phyloP scores from a whole-genome alignment of 345 rosid genomes.

The Melaleuca quinquenervia region DNA sequence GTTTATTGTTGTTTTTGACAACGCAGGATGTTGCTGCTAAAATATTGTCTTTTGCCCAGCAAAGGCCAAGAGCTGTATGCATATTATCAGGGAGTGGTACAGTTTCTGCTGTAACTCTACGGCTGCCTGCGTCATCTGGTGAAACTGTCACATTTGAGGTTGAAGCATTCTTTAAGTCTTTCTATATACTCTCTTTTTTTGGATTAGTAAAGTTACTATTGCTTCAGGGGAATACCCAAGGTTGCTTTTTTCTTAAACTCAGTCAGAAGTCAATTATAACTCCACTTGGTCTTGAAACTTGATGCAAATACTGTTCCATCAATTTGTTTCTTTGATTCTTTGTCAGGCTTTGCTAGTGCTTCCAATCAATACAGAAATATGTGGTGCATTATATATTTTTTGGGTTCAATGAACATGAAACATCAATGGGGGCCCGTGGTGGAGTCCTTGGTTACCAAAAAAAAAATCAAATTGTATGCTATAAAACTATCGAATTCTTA shows the following conservation, averaged over 20 bases:
- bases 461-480: background rate
- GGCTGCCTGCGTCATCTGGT: constrained; percentile 60
- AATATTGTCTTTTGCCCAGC: constrained; percentile 72
- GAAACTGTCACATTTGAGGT: constrained; percentile 72
- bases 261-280: background rate
- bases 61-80: constrained; percentile 87
- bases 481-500: background rate
- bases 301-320: background rate
- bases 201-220: background rate
- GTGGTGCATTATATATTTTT: background rate
- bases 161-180: constrained; percentile 11
- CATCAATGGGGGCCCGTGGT: no score
- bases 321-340: background rate
- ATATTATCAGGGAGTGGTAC: constrained; percentile 90
- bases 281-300: background rate
- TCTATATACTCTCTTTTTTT: background rate
- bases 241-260: background rate
- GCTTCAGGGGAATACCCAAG: background rate
- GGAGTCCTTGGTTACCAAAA: no score
- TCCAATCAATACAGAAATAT: background rate
- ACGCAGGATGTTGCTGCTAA: constrained; percentile 78
- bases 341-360: background rate
- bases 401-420: background rate
- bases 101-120: constrained; percentile 74
- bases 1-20: background rate